Base-by-base conservation (phyloP, 768 basidiomycete genomes). In the Aureoboletus auriporus region DNA sequence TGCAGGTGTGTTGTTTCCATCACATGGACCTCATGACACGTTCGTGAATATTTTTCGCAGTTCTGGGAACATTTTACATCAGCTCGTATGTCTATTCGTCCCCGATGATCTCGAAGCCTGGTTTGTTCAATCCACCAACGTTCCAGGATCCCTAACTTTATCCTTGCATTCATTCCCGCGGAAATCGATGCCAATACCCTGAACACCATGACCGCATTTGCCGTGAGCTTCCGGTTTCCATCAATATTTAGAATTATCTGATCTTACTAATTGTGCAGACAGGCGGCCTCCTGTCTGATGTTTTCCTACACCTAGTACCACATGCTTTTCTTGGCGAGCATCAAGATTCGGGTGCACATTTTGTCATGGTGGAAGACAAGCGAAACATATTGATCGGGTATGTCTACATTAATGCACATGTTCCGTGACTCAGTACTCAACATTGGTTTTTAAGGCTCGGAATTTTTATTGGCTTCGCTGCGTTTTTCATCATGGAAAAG, bases 401-500 rank as follows among this genome's bases (percentile, higher is more conserved):
- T 51, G 71, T 70, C 47, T 23, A 23, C 30, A 50, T 36, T 46
- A 34, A 41, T 39, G 42, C 28, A 38, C 35, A 20, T 30, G n/a
- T 39, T 52, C 36, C 26, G 44, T 31, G 27, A 27, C 47, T 65
- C 51, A 58, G 46, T 26, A 5, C 47, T 65, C 51, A 58, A 47
- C 28, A 5, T 29, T 39, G 6, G 16, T 39, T 38, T 36, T 36
- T 53, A 91, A n/a, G 88, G 30, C 73, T 90, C 8, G 87, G 80
- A 28, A 88, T 93, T 56, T 93, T 94, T 62, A 58, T 82, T 23
- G 93, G 93, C 5, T 95, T 95, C 67, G 83, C 89, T 30, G 71
- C 88, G 0, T 95, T 95, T 71, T 95, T 94, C 71, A 77, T 93
- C 58, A 90, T 94, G 81, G 93, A 95, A 65, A 95, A 94, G 71